Evolutionary conservation across 2,329 filamentous ascomycete species (phyloP), one percentile per base, ranked within the genome.

Genomic region (Trichoderma asperellum): DNA sequence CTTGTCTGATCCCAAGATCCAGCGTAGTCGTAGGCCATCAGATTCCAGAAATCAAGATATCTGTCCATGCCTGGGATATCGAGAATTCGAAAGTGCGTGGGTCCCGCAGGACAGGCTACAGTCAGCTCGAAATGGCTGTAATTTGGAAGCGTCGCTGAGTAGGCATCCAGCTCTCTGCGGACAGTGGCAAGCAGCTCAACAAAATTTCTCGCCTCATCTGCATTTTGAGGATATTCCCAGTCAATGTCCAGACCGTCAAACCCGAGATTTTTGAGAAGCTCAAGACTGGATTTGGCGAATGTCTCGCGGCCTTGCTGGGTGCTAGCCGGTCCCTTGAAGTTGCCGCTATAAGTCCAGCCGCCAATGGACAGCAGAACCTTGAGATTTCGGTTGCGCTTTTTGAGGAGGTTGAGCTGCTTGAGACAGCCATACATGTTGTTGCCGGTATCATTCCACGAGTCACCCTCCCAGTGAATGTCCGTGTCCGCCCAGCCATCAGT

Each of bases 1-100:
- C 92, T 84, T 2, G 75, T 71, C 3, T 81, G 74, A 75, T 94
- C 92, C 93, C 94, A 97, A 3, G 89, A 91, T 0, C 95, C 95
- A 6, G 93, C 89, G 77, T 87, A 96, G 80, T 97, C 93, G 80
- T 97, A 97, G 1, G 92, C 91, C 93, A 97, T 97, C 53, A 94
- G 80, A 78, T 92, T 92, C 90, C 90, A 92, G 78, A 92, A 92
- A 79, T 92, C 90, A 1, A 92, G 83, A 68, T 87, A 85, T 14
- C 76, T 78, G 76, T 92, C 88, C 90, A 92, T 92, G 69, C 79
- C 87, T 0, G 78, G 70, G n/a, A 92, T 79, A 73, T 91, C 84
- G 67, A 92, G 81, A 74, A 86, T 89, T 70, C 85, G 77, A 79
- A 87, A 89, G 79, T 92, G 89, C 68, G 86, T 79, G 0, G 87